A percentile compares a stretch with the other conserved stretches of the same genome.
Evolutionary conservation across 768 basidiomycete genomes (phyloP).

Genomic region (Russula virescens): DNA sequence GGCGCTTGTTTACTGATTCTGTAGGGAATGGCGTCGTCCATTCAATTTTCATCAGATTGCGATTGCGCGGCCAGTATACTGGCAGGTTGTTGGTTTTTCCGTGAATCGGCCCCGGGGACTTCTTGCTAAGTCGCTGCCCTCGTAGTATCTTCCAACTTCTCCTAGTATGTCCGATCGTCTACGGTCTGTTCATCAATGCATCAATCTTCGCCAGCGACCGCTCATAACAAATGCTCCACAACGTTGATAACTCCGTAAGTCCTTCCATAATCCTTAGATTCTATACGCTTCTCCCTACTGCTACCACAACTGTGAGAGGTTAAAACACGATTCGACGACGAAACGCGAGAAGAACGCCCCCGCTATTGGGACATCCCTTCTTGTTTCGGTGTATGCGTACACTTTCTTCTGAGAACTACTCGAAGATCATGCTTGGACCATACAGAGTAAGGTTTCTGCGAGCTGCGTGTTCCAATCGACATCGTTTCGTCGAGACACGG

Average conservation of each 20-base stretch:
- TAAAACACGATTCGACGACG: not conserved
- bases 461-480: not conserved
- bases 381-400: constrained; percentile 1
- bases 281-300: not conserved
- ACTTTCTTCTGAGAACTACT: not conserved
- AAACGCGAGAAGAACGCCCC: not conserved
- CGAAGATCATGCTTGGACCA: not conserved
- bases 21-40: not conserved
- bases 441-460: constrained; percentile 5
- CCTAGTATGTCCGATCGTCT: not conserved
- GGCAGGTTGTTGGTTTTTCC: not conserved
- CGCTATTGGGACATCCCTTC: not conserved
- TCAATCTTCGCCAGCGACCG: not conserved
- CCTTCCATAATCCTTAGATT: not conserved
- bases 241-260: not conserved
- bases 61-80: not conserved
- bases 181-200: not conserved
- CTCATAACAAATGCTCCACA: too few species aligned
- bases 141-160: not conserved
- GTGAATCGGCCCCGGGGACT: not conserved
- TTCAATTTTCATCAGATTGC: not conserved
- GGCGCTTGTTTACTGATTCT: too few species aligned
- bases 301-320: not conserved
- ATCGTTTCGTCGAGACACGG: constrained; percentile 3
- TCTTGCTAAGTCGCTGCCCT: not conserved